phyloP scores from a whole-genome alignment of 257 asterid genomes.

The Solanum okadae region DNA sequence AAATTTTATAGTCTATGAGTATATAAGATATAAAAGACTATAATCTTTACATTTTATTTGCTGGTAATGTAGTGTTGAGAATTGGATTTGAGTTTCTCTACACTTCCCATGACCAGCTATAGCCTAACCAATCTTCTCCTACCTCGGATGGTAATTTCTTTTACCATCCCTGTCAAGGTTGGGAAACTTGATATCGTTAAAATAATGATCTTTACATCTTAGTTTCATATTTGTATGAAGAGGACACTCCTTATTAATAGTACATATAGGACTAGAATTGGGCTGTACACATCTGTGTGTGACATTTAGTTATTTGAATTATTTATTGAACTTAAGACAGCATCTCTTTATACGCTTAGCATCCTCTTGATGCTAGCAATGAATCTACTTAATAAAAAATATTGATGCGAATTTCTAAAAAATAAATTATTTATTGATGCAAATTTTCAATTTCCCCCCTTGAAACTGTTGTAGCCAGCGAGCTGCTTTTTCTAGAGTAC shows the following conservation, averaged over 20 bases:
- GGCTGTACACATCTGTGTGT: not conserved
- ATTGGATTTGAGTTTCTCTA: slow-evolving; percentile 17
- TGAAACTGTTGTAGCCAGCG: not conserved
- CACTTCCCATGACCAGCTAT: slow-evolving; percentile 48
- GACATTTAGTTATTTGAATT: not conserved
- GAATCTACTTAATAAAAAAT: not conserved
- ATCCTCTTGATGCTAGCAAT: not conserved
- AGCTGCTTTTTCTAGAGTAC: not conserved
- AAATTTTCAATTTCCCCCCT: not conserved
- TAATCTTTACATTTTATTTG: not conserved
- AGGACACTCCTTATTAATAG: not conserved
- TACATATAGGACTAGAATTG: not conserved
- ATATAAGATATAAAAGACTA: not conserved
- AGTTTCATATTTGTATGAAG: not conserved
- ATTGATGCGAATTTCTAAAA: not conserved
- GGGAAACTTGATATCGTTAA: slow-evolving; percentile 5
- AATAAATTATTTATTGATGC: not conserved
- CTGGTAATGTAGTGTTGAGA: slow-evolving; percentile 48
- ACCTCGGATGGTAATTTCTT: slow-evolving; percentile 9
- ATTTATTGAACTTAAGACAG: not conserved
- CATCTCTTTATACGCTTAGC: not conserved
- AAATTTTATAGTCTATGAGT: not conserved
- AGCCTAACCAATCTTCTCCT: slow-evolving; percentile 26
- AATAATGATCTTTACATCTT: not conserved
- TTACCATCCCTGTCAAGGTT: slow-evolving; percentile 23